Percentiles rank a stretch among this genome's conserved stretches.
These are phyloP conservation scores for Eutrema japonicum DNA, from an alignment of 345 rosid species.

Conservation along the genomic window DNA sequence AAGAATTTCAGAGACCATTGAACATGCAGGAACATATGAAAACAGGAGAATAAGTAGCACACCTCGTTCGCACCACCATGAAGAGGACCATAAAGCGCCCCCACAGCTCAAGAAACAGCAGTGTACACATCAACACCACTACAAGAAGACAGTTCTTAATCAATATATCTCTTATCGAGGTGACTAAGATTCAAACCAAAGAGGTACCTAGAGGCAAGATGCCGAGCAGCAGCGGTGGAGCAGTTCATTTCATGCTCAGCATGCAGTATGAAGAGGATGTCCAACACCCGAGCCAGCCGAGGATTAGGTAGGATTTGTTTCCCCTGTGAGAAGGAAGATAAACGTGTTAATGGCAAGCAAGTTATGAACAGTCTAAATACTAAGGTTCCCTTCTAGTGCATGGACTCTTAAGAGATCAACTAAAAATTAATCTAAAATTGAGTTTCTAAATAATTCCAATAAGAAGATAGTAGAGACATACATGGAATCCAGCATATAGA, in stretches of 20 bases:
- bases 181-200: conserved; percentile 23
- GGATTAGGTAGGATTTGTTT: conserved; percentile 89
- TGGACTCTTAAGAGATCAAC: background rate
- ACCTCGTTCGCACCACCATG: conserved; percentile 99
- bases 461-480: conserved; percentile 43
- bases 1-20: conserved; percentile 20
- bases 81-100: conserved; percentile 96
- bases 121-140: conserved; percentile 96
- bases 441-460: background rate
- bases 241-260: conserved; percentile 99
- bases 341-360: background rate
- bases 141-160: conserved; percentile 31
- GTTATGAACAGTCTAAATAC: background rate
- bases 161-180: background rate
- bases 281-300: conserved; percentile 86
- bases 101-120: conserved; percentile 94
- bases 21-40: conserved; percentile 14
- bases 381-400: conserved; percentile 11
- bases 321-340: conserved; percentile 60
- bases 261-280: conserved; percentile 87
- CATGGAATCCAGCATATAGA: conserved; percentile 96
- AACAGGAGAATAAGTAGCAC: background rate
- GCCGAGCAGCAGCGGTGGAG: conserved; percentile 93
- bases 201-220: conserved; percentile 91
- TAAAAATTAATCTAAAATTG: background rate